Evolutionary conservation across 2,329 filamentous ascomycete species (phyloP).

Genomic region (Triangularia setosa): DNA sequence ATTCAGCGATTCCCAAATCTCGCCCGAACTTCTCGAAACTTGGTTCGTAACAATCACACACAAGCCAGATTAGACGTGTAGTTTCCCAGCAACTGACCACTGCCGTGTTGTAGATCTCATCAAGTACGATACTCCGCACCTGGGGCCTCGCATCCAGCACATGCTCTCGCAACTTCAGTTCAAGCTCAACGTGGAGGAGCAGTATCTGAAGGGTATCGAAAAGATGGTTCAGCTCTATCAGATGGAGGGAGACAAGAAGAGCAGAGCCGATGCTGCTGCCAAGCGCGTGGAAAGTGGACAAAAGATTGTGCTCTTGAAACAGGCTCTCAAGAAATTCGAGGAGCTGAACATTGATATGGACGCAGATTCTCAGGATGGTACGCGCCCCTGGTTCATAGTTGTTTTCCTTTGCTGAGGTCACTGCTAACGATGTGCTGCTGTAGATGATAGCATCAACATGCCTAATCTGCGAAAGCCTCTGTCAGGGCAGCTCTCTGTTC

Average conservation of each 20-base stretch:
- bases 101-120: conserved; percentile 68
- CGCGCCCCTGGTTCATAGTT: conserved; percentile 28
- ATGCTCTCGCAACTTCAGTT: conserved; percentile 99
- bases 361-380: conserved; percentile 76
- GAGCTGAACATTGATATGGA: conserved; percentile 95
- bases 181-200: conserved; percentile 97
- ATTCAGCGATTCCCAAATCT: conserved; percentile 64
- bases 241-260: conserved; percentile 96
- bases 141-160: conserved; percentile 95
- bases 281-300: conserved; percentile 92
- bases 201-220: conserved; percentile 97
- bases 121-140: conserved; percentile 94
- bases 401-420: background rate
- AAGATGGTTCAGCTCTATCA: conserved; percentile 98
- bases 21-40: conserved; percentile 94
- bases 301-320: conserved; percentile 93
- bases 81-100: conserved; percentile 1
- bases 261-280: conserved; percentile 85
- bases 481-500: conserved; percentile 81
- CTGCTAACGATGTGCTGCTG: conserved; percentile 7
- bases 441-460: conserved; percentile 94
- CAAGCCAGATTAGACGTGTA: background rate
- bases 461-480: conserved; percentile 95
- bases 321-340: conserved; percentile 94
- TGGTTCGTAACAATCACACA: conserved; percentile 52